These are phyloP conservation scores for Rehmannia glutinosa DNA, from an alignment of 257 asterid genomes.

Conservation along the genomic window DNA sequence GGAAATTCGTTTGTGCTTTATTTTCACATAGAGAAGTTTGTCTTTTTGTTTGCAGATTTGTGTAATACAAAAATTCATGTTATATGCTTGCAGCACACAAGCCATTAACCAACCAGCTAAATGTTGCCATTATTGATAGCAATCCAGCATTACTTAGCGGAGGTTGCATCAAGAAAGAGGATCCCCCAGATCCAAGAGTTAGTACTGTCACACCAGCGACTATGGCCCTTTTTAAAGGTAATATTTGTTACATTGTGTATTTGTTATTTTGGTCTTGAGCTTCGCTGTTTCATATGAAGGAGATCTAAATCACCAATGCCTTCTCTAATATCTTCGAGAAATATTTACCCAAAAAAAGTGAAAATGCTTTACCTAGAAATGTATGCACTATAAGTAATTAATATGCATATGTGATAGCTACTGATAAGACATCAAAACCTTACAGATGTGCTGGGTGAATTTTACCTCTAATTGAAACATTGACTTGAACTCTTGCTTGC, in stretches of 20 bases:
- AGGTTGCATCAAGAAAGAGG: constrained; percentile 56
- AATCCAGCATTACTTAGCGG: constrained; percentile 74
- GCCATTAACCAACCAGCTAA: constrained; percentile 74
- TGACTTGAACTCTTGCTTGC: too few relatives aligned
- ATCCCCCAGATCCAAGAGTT: constrained; percentile 91
- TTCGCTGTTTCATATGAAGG: constrained; percentile 8
- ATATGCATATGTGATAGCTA: too few relatives aligned
- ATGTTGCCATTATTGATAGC: constrained; percentile 87
- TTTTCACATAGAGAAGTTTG: not conserved
- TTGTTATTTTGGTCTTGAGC: not conserved
- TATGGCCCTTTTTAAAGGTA: constrained; percentile 75
- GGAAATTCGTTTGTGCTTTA: not conserved
- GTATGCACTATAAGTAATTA: too few relatives aligned
- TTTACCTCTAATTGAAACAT: too few relatives aligned
- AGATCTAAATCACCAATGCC: not conserved
- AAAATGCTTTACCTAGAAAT: too few relatives aligned
- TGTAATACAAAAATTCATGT: constrained; percentile 1
- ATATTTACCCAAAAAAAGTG: not conserved
- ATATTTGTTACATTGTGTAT: not conserved
- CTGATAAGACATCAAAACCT: too few relatives aligned
- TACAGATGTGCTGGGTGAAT: too few relatives aligned
- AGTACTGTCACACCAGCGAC: constrained; percentile 97
- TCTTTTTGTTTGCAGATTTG: not conserved
- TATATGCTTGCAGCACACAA: constrained; percentile 61
- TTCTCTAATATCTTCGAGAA: not conserved